Base-by-base conservation (phyloP, 2,329 filamentous ascomycete genomes). In the Botrytis paeoniae region DNA sequence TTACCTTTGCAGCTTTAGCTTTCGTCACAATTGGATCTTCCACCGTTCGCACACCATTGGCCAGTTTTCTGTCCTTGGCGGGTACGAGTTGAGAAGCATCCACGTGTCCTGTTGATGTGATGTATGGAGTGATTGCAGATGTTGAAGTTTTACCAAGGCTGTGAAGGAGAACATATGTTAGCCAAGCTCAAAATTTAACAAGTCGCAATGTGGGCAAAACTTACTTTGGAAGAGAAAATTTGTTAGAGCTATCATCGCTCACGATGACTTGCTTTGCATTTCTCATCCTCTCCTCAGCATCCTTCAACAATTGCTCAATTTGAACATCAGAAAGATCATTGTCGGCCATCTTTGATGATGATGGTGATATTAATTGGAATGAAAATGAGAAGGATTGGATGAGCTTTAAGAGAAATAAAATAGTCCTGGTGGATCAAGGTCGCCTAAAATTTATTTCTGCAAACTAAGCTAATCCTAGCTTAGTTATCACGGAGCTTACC, bases 301-400 rank as follows among this genome's bases (percentile, higher is more conserved):
- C 86, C 71, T 85, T 85, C 69, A 93, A 85, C 72, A 93, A 84
- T 79, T 87, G 83, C 71, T 89, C 86, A 69, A 93, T 87, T 79
- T 91, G 87, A 76, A 89, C 86, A 80, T 92, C 89, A 54, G 86
- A 88, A 75, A 92, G 82, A 70, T 86, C 85, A 70, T 85, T 83
- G 60, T 79, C 79, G 25, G 76, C 76, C 78, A 80, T 80, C 54
- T 43, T 76, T 57, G 22, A 41, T 69, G 69, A 35, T 60, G 57
- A 57, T 63, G 20, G 70, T 29, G 62, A 4, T 51, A 22, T 39
- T 45, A 35, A 61, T 18, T 22, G 48, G 35, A 69, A 69, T 57
- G n/a, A 57, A 29, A 22, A 29, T 57, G 51, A 57, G 35, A 37
- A 60, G 20, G 39, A 68, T 60, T 66, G 64, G n/a, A 9, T 60